These are phyloP conservation scores for Pisolithus orientalis DNA, from an alignment of 768 basidiomycete genomes.

Conservation along the genomic window DNA sequence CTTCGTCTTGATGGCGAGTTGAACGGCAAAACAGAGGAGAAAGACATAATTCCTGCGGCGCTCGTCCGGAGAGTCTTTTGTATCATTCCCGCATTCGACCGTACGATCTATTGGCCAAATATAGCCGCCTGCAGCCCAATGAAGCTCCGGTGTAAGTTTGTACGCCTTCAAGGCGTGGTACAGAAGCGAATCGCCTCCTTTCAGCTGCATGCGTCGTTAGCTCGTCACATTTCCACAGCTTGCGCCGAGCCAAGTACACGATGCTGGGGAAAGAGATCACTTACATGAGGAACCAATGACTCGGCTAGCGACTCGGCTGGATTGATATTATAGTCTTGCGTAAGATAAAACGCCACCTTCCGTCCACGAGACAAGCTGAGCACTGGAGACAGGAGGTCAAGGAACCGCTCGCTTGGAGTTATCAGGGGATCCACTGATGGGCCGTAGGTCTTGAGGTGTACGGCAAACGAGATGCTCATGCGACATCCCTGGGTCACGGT, in stretches of 20 bases:
- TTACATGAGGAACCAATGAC: conserved; percentile 61
- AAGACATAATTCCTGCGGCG: conserved; percentile 14
- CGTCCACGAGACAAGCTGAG: conserved; percentile 67
- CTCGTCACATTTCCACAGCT: background rate
- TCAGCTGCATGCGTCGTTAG: conserved; percentile 41
- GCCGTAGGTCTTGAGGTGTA: conserved; percentile 64
- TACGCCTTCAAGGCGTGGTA: conserved; percentile 74
- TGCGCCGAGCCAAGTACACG: background rate
- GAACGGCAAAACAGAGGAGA: conserved; percentile 5
- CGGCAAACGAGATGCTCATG: conserved; percentile 63
- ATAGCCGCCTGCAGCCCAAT: conserved; percentile 79
- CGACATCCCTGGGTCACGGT: conserved; percentile 64
- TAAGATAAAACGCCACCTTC: conserved; percentile 67
- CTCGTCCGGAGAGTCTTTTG: conserved; percentile 23
- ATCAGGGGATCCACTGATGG: conserved; percentile 60
- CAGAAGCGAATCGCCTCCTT: conserved; percentile 68
- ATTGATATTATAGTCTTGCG: conserved; percentile 61
- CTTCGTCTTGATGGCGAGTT: conserved; percentile 16
- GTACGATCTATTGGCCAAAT: conserved; percentile 71
- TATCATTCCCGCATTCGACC: conserved; percentile 54
- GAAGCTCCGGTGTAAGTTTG: conserved; percentile 68
- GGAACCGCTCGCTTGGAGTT: conserved; percentile 65
- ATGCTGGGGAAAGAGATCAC: conserved; percentile 18
- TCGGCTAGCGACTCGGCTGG: conserved; percentile 68
- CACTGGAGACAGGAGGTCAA: conserved; percentile 66